phyloP scores from a whole-genome alignment of 2,329 filamentous ascomycete genomes.

The Fusarium euwallaceae region DNA sequence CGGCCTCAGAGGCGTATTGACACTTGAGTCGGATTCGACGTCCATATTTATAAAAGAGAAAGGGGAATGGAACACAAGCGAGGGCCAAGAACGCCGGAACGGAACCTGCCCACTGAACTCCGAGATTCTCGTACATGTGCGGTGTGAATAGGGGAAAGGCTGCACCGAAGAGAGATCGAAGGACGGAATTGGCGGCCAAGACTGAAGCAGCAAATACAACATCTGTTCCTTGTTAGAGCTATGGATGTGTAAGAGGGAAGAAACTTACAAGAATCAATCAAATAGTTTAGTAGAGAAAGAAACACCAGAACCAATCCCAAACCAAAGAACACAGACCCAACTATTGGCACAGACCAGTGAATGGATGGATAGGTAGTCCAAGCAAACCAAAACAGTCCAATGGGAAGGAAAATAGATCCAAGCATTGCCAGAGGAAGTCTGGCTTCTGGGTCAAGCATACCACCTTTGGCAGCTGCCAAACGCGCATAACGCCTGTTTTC shows the following conservation, averaged over 20 bases:
- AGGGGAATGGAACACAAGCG: background rate
- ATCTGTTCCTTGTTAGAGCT: background rate
- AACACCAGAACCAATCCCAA: constrained; percentile 27
- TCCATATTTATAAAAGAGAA: background rate
- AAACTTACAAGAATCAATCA: constrained; percentile 17
- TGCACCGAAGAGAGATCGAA: background rate
- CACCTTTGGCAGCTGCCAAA: background rate
- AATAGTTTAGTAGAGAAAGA: constrained; percentile 16
- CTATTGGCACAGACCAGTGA: constrained; percentile 19
- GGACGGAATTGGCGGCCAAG: background rate
- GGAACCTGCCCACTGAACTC: background rate
- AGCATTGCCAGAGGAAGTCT: constrained; percentile 11
- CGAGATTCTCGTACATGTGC: background rate
- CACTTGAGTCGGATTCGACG: background rate
- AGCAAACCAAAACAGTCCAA: constrained; percentile 29
- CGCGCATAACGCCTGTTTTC: constrained; percentile 17
- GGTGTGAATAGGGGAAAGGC: background rate
- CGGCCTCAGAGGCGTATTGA: background rate
- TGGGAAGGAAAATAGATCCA: constrained; percentile 10
- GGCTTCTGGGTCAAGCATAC: background rate
- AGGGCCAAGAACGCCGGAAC: background rate
- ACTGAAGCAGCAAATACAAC: background rate
- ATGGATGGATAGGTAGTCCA: constrained; percentile 9
- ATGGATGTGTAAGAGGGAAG: too few species aligned
- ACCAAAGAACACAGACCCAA: constrained; percentile 9